Percentiles rank a stretch among this genome's conserved stretches.
These are phyloP conservation scores for Penicillium sp. DNA, from an alignment of 2,329 filamentous ascomycete species.

Conservation along the genomic window DNA sequence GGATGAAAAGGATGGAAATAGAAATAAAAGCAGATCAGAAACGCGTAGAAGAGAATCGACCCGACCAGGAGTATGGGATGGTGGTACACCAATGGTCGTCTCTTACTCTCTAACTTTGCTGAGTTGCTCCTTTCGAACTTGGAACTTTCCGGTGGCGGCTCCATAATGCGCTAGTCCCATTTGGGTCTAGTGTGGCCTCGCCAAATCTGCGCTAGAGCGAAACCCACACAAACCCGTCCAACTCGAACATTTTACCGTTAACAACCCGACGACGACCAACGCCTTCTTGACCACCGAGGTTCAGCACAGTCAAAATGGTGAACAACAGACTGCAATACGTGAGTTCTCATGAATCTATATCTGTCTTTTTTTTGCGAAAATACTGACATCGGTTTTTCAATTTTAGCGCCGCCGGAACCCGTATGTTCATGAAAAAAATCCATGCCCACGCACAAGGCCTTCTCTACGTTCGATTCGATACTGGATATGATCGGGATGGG, in stretches of 20 bases:
- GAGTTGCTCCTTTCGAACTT: conserved; percentile 26
- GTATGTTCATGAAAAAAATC: conserved; percentile 55
- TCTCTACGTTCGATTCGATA: conserved; percentile 18
- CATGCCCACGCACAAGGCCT: conserved; percentile 20
- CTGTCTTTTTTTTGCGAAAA: background rate
- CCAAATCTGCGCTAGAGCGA: conserved; percentile 40
- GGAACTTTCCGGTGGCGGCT: conserved; percentile 41
- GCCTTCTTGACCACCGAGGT: conserved; percentile 46
- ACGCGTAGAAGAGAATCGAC: conserved; percentile 9
- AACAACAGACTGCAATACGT: conserved; percentile 55
- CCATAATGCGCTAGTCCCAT: conserved; percentile 36
- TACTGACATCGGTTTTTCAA: conserved; percentile 29
- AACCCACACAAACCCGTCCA: conserved; percentile 48
- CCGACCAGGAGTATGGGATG: conserved; percentile 4
- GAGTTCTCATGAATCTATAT: conserved; percentile 26
- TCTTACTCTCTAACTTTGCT: conserved; percentile 15
- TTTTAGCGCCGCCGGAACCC: conserved; percentile 71
- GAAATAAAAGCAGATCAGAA: background rate
- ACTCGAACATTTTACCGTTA: conserved; percentile 41
- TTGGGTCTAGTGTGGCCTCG: conserved; percentile 40
- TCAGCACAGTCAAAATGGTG: conserved; percentile 52
- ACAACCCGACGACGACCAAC: conserved; percentile 42
- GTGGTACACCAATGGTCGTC: background rate
- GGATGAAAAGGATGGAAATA: background rate
- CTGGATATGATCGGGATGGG: conserved; percentile 18